Evolutionary conservation across 2,329 filamentous ascomycete genomes (phyloP).

Genomic region (Emmonsia crescens): DNA sequence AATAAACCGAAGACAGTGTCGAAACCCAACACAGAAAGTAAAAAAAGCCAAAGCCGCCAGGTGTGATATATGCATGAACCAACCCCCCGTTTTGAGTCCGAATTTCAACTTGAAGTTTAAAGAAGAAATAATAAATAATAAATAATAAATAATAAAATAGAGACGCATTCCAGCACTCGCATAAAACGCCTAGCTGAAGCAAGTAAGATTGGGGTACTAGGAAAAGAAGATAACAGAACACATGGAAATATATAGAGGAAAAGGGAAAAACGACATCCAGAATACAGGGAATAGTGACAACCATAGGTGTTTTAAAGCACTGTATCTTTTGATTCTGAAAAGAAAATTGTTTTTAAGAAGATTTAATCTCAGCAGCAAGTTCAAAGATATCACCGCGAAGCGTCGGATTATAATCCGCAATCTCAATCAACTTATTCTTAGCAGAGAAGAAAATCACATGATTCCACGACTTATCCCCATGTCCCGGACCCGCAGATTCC

Average conservation of each 20-base stretch:
- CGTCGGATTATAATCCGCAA: slow-evolving; percentile 32
- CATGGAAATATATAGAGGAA: neutral
- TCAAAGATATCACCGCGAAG: slow-evolving; percentile 34
- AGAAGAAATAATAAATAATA: too few species aligned
- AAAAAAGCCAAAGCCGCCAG: neutral
- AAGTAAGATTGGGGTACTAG: neutral
- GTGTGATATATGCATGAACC: neutral
- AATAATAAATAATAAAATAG: neutral
- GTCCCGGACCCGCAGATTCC: slow-evolving; percentile 10
- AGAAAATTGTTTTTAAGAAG: slow-evolving; percentile 2
- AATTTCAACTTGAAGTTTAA: neutral
- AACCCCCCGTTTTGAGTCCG: neutral
- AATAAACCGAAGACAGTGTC: neutral
- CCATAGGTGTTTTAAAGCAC: neutral
- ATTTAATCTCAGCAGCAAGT: slow-evolving; percentile 29
- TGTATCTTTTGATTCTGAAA: neutral
- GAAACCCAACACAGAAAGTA: neutral
- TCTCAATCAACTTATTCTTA: slow-evolving; percentile 27
- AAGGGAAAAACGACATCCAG: neutral
- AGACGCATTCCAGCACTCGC: slow-evolving; percentile 8
- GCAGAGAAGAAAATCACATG: slow-evolving; percentile 31
- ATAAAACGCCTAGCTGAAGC: neutral
- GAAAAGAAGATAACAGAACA: neutral
- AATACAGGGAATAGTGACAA: neutral
- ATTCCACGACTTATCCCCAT: slow-evolving; percentile 12